Evolutionary conservation across 495 filamentous ascomycete genomes (phyloP).

Genomic region (Hyaloscypha finlandica): DNA sequence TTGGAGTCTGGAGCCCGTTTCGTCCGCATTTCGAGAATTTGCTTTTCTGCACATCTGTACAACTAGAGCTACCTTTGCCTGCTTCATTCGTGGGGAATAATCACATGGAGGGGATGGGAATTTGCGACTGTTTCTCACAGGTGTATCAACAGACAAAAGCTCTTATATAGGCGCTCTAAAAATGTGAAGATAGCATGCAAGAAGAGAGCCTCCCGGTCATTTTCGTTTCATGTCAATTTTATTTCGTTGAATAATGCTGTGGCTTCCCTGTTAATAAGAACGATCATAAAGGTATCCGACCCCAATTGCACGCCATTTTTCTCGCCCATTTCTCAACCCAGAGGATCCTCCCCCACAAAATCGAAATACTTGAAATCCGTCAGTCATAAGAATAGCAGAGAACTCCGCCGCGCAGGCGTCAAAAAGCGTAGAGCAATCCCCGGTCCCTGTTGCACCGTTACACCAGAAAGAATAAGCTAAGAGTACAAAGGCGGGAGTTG

Average conservation of each 20-base stretch:
- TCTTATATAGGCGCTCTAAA: neutral
- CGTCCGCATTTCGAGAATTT: neutral
- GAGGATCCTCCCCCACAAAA: neutral
- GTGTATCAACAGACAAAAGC: neutral
- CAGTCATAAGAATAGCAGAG: neutral
- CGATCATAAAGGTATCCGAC: neutral
- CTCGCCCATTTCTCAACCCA: neutral
- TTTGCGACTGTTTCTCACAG: neutral
- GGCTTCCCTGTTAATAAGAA: neutral
- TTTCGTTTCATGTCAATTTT: neutral
- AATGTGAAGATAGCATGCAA: neutral
- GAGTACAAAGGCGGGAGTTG: constrained; percentile 4
- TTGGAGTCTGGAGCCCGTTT: constrained; percentile 3
- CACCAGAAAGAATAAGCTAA: neutral
- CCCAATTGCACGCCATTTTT: neutral
- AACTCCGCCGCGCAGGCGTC: neutral
- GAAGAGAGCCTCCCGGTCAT: neutral
- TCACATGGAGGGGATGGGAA: neutral
- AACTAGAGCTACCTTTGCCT: no score
- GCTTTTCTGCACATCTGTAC: neutral
- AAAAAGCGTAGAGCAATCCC: neutral
- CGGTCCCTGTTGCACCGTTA: neutral
- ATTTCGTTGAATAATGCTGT: neutral
- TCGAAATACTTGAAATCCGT: neutral
- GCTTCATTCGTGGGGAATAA: neutral